Base-by-base conservation (phyloP, 208 protist species). In the Strigomonas galati region DNA sequence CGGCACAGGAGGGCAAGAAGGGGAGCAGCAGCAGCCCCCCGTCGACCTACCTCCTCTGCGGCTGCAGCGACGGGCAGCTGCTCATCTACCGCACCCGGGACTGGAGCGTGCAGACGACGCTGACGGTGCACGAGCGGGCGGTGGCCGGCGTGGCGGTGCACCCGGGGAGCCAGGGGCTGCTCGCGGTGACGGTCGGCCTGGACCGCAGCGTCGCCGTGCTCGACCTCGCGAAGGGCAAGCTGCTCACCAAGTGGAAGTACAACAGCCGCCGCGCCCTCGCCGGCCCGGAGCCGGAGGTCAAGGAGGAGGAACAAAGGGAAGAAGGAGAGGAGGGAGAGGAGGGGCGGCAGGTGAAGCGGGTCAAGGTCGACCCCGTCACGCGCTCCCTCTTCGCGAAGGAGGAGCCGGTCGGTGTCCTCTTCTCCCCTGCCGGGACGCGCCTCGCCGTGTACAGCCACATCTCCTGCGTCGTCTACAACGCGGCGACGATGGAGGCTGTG, bases 161-260 rank as follows among this genome's bases (percentile, higher is more conserved):
- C 69, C 87, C 87, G 9, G 37, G 64, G 27, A 85, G 80, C 61
- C 64, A 64, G 35, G 83, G 81, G 52, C 54, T 69, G 28, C 65
- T 93, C 10, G 69, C 71, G 52, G 77, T 90, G 43, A 91, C 76
- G 4, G 60, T 85, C 31, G 82, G 74, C 21, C 75, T 67, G 0
- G 87, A 93, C 65, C 84, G 84, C 65, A 30, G 67, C 24, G 73
- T 93, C 4, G 81, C 81, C 0, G 76, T 91, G 71, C 54, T 93
- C 12, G 87, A 93, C 60, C 66, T 93, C 7, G 26, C 68, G 14
- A 79, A 71, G 43, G 79, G 71, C 0, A 64, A 61, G 44, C 72
- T 93, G 57, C 66, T 93, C 17, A 90, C 83, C 30, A 93, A 93
- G 74, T 92, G 86, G 86, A 83, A 81, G 70, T 92, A 82, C 72